Percentiles rank a stretch among this genome's conserved stretches.
These are phyloP conservation scores for Podila horticola DNA, from an alignment of 192 early-diverging fungal genomes.

Conservation along the genomic window DNA sequence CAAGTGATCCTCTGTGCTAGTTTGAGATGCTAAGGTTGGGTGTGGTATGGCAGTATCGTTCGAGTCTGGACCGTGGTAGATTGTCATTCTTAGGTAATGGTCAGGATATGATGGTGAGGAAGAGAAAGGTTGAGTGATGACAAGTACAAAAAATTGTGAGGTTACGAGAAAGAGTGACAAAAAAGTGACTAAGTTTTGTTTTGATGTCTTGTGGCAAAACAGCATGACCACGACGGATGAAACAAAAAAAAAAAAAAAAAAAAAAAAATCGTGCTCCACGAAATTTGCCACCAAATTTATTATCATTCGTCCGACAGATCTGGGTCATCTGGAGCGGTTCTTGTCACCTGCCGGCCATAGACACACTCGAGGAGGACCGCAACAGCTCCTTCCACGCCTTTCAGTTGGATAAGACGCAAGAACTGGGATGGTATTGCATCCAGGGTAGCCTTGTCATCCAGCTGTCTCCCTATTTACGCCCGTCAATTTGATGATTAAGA, in stretches of 20 bases:
- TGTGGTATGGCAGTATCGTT: too few species aligned
- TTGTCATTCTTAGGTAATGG: constrained; percentile 7
- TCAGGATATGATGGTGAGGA: background rate
- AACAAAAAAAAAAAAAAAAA: background rate
- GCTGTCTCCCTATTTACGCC: constrained; percentile 29
- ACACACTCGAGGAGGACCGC: constrained; percentile 31
- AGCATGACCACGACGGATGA: background rate
- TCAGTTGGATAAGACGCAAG: constrained; percentile 33
- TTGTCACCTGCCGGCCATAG: constrained; percentile 16
- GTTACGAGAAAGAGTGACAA: background rate
- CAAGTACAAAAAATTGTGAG: background rate
- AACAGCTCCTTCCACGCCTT: constrained; percentile 33
- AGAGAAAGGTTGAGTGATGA: background rate
- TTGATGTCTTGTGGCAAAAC: background rate
- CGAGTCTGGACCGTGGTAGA: constrained; percentile 3
- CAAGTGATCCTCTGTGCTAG: too few species aligned
- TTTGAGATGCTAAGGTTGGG: too few species aligned
- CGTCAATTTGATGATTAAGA: background rate
- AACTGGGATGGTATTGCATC: constrained; percentile 44
- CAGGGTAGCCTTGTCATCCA: constrained; percentile 30
- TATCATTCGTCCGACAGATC: background rate
- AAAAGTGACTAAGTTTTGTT: background rate
- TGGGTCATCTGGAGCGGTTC: background rate
- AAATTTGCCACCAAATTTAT: background rate
- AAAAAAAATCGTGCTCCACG: background rate